Evolutionary conservation across 345 rosid genomes (phyloP), one percentile per base, ranked within the genome.

Genomic region (Eucalyptus sp.): DNA sequence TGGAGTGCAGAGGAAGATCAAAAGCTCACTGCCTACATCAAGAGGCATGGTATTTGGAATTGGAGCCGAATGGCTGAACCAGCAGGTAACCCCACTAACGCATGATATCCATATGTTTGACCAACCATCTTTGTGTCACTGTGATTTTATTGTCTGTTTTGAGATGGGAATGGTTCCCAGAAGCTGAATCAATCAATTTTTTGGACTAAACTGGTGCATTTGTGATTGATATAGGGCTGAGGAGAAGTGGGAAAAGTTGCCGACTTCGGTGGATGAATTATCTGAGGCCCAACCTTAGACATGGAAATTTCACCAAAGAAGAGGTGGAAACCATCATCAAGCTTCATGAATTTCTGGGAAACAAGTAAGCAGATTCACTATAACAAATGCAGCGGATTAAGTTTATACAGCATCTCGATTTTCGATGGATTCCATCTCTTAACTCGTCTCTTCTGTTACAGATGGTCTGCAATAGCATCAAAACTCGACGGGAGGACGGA

Each of bases 211-310:
- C 41, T 31, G 46, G 54, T 52, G 81, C 4, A 56, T 87, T 44
- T 71, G 60, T 6, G 12, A 49, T 41, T 76, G 86, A 24, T 51
- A 13, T 20, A 50, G 89, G 89, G 29, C 85, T 88, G 68, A 16
- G 29, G 24, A 88, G 89, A 50, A 68, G 44, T 18, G 86, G 62
- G 31, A 88, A 88, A 56, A 88, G 86, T 79, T 76, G 89, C 48
- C 83, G 89, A 15, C 89, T 88, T 76, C 86, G 89, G 58, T 88
- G 89, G 89, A 88, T 88, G 89, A 88, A 88, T 25, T 88, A 88
- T 50, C 83, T 88, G 86, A 88, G 89, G 66, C 89, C 89, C 43
- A 33, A 88, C 49, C 50, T 88, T 41, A 46, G 68, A 20, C 89
- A 51, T 41, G 86, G 86, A 29, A 88, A 76, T 54, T 88, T 88